Evolutionary conservation across 441 rosid species (phyloP).

Genomic region (Theobroma grandiflorum): DNA sequence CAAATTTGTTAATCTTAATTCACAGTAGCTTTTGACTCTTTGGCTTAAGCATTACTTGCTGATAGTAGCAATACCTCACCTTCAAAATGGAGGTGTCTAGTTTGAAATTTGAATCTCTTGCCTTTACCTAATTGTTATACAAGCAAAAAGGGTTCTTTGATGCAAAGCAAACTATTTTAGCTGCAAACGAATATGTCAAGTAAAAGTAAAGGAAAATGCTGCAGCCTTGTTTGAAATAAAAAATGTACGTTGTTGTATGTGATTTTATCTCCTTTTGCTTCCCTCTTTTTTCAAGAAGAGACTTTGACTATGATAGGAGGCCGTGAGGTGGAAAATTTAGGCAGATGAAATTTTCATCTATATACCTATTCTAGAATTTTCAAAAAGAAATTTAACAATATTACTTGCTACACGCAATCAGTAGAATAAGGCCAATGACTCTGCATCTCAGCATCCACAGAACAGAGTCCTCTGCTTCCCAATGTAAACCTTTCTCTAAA

Average conservation of each 20-base stretch:
- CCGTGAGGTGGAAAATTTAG: background rate
- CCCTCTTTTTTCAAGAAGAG: slow-evolving; percentile 4
- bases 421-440: background rate
- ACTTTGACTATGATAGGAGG: slow-evolving; percentile 2
- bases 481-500: background rate
- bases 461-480: slow-evolving; percentile 7
- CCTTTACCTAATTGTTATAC: background rate
- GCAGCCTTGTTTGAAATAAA: background rate
- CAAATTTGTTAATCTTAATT: background rate
- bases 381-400: background rate
- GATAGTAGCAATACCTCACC: background rate
- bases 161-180: too few relatives aligned
- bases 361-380: background rate
- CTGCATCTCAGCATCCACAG: background rate
- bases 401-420: background rate
- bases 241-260: background rate
- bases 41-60: background rate
- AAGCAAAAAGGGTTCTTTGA: background rate
- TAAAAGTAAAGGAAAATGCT: background rate
- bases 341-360: slow-evolving; percentile 2
- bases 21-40: background rate
- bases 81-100: background rate
- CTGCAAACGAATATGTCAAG: too few relatives aligned
- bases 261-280: background rate
- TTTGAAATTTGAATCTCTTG: slow-evolving; percentile 1